These are phyloP conservation scores for Epichloe festucae DNA, from an alignment of 2,329 filamentous ascomycete species.

Conservation along the genomic window DNA sequence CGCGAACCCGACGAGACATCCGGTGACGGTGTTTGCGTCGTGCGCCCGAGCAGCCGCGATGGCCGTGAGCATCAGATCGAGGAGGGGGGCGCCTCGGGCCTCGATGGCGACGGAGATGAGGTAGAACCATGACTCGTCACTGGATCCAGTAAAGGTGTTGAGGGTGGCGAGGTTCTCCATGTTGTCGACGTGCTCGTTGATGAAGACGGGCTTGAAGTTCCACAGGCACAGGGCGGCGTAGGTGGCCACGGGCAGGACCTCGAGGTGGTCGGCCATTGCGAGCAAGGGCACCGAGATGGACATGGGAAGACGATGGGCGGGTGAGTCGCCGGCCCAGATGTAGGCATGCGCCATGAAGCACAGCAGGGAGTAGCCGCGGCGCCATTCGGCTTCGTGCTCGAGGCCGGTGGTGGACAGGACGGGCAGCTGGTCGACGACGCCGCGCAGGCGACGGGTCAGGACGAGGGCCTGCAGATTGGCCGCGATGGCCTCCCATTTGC, in stretches of 20 bases:
- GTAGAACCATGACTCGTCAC: slow-evolving; percentile 99
- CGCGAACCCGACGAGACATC: slow-evolving; percentile 68
- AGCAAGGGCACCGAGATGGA: slow-evolving; percentile 75
- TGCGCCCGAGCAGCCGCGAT: slow-evolving; percentile 64
- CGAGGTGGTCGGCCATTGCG: slow-evolving; percentile 60
- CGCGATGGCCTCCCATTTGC: slow-evolving; percentile 81
- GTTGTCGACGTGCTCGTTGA: slow-evolving; percentile 66
- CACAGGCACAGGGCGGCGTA: slow-evolving; percentile 87
- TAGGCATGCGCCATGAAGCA: slow-evolving; percentile 90
- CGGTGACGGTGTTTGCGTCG: slow-evolving; percentile 59
- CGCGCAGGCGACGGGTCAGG: slow-evolving; percentile 69
- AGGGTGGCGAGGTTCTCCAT: slow-evolving; percentile 82
- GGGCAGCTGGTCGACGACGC: slow-evolving; percentile 67
- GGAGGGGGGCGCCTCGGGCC: slow-evolving; percentile 73
- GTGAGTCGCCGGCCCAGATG: slow-evolving; percentile 85
- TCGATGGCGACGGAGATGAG: slow-evolving; percentile 92
- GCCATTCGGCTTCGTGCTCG: slow-evolving; percentile 79
- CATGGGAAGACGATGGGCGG: slow-evolving; percentile 65
- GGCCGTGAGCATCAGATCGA: slow-evolving; percentile 79
- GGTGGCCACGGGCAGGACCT: slow-evolving; percentile 84
- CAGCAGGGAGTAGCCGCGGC: slow-evolving; percentile 79
- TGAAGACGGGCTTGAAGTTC: slow-evolving; percentile 92
- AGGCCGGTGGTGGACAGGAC: slow-evolving; percentile 73
- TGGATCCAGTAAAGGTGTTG: slow-evolving; percentile 80
- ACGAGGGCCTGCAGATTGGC: slow-evolving; percentile 79